Conservation (phyloP, 192 early-diverging fungal species). For the Backusella sp. region DNA sequence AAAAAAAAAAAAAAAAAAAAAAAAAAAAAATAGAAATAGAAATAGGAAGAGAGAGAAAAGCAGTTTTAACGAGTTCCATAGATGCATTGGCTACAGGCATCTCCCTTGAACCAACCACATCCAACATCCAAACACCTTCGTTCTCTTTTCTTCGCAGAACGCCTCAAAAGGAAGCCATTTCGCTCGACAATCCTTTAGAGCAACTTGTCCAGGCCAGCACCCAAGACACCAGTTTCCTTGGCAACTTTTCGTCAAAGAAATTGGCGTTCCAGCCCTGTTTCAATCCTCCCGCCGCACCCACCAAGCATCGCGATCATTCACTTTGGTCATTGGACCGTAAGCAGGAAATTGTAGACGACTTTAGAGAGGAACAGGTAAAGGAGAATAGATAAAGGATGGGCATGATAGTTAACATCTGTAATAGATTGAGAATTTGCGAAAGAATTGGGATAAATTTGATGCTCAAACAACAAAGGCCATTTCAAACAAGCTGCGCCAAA, state of each 20-base stretch:
- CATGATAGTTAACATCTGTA: neutral
- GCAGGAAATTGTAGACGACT: neutral
- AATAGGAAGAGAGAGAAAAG: neutral
- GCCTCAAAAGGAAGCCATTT: neutral
- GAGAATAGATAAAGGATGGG: neutral
- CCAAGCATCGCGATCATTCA: constrained; percentile 3
- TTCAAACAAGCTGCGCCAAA: neutral
- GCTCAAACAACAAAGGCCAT: neutral
- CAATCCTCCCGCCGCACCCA: neutral
- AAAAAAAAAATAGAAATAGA: too few species aligned
- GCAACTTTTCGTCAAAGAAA: neutral
- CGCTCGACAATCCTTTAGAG: neutral
- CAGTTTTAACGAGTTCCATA: neutral
- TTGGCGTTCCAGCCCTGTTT: neutral
- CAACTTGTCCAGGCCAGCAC: neutral
- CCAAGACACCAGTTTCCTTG: neutral
- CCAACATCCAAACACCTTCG: neutral
- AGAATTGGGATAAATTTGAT: constrained; percentile 4
- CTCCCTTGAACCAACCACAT: neutral
- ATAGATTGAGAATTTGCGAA: neutral
- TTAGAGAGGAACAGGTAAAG: neutral
- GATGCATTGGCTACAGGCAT: neutral
- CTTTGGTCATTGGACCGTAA: neutral
- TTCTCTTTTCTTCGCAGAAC: neutral
- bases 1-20: too few species aligned